These are phyloP conservation scores for Dryadomyces quercivorus DNA, from an alignment of 2,329 filamentous ascomycete species.

Conservation along the genomic window DNA sequence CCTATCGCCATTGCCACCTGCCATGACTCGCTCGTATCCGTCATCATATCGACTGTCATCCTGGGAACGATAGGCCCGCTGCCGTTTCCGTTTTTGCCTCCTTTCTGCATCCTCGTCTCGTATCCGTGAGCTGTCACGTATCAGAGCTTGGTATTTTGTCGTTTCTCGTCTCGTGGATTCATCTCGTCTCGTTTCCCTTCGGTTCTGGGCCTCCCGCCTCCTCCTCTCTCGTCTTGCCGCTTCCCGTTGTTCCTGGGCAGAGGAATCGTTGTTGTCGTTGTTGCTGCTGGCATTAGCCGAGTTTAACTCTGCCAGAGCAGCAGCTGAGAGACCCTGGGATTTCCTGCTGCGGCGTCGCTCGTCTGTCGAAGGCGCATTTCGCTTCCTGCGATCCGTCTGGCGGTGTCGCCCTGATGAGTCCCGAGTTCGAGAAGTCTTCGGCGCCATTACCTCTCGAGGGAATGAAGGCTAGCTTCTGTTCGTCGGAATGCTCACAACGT, in stretches of 20 bases:
- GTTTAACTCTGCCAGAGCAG: slow-evolving; percentile 7
- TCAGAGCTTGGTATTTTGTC: slow-evolving; percentile 1
- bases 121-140: neutral
- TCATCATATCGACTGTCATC: neutral
- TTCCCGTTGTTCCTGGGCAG: neutral
- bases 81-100: neutral
- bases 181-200: neutral
- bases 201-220: neutral
- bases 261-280: neutral
- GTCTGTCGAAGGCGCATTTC: neutral
- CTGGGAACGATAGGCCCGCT: neutral
- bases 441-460: neutral
- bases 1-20: slow-evolving; percentile 5
- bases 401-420: neutral
- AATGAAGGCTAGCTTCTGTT: neutral
- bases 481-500: neutral
- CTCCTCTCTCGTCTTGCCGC: neutral
- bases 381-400: neutral
- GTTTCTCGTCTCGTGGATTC: neutral
- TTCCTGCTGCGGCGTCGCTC: neutral
- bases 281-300: neutral
- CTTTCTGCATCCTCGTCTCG: neutral
- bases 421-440: neutral
- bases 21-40: slow-evolving; percentile 8
- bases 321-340: slow-evolving; percentile 1